phyloP scores from a whole-genome alignment of 371 early-diverging fungal genomes.

The Lichtheimia ramosa region DNA sequence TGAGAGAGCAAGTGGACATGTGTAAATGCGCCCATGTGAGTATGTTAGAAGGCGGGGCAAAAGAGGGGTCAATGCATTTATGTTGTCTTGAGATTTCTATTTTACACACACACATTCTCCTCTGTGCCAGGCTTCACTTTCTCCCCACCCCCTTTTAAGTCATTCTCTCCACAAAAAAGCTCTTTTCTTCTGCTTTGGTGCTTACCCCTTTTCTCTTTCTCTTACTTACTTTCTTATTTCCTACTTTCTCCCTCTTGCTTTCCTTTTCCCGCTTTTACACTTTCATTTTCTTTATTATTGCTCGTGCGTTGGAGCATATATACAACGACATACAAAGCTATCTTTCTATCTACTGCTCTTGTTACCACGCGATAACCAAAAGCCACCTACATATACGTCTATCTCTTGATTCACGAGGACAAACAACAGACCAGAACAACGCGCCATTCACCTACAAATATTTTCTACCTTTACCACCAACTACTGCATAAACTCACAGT shows the following conservation, averaged over 20 bases:
- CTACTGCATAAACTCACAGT: background rate
- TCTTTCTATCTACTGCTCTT: background rate
- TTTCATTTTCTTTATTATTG: background rate
- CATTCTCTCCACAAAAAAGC: background rate
- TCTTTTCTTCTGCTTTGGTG: background rate
- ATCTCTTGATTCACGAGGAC: background rate
- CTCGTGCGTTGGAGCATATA: background rate
- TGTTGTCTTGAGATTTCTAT: too few relatives aligned
- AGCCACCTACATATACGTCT: background rate
- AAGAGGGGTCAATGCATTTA: background rate
- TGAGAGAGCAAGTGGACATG: too few relatives aligned
- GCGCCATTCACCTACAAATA: background rate
- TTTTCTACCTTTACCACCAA: background rate
- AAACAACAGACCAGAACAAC: background rate
- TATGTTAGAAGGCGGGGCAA: background rate
- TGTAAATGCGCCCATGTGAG: background rate
- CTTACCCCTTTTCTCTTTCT: constrained; percentile 1
- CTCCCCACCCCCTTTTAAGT: too few relatives aligned
- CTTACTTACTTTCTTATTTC: background rate
- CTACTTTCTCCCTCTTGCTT: background rate
- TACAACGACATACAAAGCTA: background rate
- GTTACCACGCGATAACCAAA: background rate
- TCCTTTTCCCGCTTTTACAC: background rate
- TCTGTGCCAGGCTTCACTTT: too few relatives aligned
- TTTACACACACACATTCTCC: too few relatives aligned